These are phyloP conservation scores for Phytophthora megakarya DNA, from an alignment of 352 stramenopile species.

Conservation along the genomic window DNA sequence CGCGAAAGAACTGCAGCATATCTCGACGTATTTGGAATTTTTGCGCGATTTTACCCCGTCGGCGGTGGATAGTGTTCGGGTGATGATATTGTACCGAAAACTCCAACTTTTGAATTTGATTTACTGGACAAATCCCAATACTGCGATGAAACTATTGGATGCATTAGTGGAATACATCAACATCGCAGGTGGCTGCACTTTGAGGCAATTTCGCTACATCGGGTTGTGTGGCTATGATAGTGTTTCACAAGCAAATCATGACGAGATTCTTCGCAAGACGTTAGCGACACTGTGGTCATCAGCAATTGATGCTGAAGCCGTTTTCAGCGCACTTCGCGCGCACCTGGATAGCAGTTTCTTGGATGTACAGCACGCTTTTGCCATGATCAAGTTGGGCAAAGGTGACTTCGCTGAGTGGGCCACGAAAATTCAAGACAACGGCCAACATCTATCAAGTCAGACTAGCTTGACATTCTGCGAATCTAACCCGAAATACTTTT, in stretches of 20 bases:
- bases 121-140: conserved; percentile 16
- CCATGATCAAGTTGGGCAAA: conserved; percentile 37
- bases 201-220: conserved; percentile 9
- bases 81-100: conserved; percentile 28
- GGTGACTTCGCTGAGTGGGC: conserved; percentile 41
- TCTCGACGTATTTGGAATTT: conserved; percentile 33
- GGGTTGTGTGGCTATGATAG: conserved; percentile 1
- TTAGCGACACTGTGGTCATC: conserved; percentile 32
- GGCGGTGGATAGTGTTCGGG: conserved; percentile 20
- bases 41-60: conserved; percentile 28
- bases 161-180: conserved; percentile 34
- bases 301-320: conserved; percentile 11
- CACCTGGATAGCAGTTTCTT: conserved; percentile 30
- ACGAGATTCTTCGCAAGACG: conserved; percentile 23
- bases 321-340: conserved; percentile 20
- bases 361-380: conserved; percentile 27
- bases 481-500: conserved; percentile 51
- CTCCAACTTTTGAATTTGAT: conserved; percentile 27
- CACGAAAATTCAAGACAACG: conserved; percentile 34
- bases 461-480: conserved; percentile 51
- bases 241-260: conserved; percentile 20
- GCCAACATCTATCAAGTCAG: conserved; percentile 23
- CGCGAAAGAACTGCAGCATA: conserved; percentile 29
- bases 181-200: conserved; percentile 14
- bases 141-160: conserved; percentile 17